Evolutionary conservation across 1,284 basidiomycete species (phyloP).

Genomic region (Tilletia indica): DNA sequence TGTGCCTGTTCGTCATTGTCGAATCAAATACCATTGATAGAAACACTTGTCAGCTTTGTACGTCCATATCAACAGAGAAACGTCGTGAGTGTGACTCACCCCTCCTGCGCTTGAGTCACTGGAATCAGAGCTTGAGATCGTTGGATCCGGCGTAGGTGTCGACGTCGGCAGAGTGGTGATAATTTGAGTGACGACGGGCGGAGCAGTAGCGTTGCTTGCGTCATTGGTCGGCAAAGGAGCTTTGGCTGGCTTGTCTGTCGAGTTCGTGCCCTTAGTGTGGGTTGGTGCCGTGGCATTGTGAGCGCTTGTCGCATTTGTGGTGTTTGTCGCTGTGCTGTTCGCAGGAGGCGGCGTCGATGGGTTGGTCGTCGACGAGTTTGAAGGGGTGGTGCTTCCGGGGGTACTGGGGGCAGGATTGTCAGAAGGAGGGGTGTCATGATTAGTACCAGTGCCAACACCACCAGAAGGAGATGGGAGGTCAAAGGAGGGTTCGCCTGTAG

Average conservation of each 20-base stretch:
- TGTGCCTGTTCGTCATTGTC: background rate
- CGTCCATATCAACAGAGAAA: too few species aligned
- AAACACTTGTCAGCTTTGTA: too few species aligned
- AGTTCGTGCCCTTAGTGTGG: background rate
- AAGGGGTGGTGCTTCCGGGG: background rate
- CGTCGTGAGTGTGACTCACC: background rate
- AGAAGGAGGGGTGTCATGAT: background rate
- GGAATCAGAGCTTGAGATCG: background rate
- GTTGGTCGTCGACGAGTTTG: conserved; percentile 22
- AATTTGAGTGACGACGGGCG: conserved; percentile 28
- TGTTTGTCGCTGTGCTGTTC: conserved; percentile 17
- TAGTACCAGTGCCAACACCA: background rate
- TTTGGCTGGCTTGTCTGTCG: conserved; percentile 21
- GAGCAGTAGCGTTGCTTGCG: background rate
- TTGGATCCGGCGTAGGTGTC: background rate
- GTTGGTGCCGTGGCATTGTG: background rate
- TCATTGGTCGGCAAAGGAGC: conserved; percentile 17
- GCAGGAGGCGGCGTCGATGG: conserved; percentile 22
- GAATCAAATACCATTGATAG: too few species aligned
- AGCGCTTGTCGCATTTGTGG: conserved; percentile 20
- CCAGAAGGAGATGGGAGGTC: conserved; percentile 10
- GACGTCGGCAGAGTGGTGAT: conserved; percentile 22
- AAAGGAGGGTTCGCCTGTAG: background rate
- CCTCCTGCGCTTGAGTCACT: background rate
- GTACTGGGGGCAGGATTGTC: background rate